Conservation (phyloP, 2,329 filamentous ascomycete genomes). For the Aspergillus sp. region DNA sequence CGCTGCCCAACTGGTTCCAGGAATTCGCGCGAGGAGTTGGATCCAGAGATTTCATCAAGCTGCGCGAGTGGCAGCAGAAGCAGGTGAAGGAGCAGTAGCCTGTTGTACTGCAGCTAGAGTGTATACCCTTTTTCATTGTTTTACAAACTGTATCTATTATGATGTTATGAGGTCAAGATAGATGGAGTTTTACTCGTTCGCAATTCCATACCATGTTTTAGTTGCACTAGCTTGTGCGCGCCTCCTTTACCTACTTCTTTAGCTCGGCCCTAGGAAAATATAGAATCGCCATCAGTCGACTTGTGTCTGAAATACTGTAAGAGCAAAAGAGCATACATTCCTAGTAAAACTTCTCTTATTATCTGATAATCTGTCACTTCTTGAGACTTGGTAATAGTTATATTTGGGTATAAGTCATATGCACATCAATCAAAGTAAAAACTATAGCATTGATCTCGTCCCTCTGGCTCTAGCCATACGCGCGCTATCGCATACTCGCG, state of each 20-base stretch:
- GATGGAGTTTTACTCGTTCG: background rate
- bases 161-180: background rate
- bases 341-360: too few species aligned
- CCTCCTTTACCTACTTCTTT: background rate
- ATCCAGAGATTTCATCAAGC: slow-evolving; percentile 23
- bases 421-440: background rate
- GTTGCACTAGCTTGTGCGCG: background rate
- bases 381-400: background rate
- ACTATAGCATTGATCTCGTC: background rate
- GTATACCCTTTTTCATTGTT: background rate
- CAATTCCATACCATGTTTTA: background rate
- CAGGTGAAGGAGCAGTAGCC: slow-evolving; percentile 6
- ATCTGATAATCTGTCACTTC: too few species aligned
- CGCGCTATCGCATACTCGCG: too few species aligned
- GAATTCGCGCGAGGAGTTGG: slow-evolving; percentile 34
- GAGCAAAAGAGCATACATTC: too few species aligned
- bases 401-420: slow-evolving; percentile 1
- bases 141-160: background rate
- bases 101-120: background rate
- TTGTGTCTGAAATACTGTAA: too few species aligned
- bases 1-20: slow-evolving; percentile 49
- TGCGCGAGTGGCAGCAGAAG: slow-evolving; percentile 23
- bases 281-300: too few species aligned
- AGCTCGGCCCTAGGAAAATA: too few species aligned
- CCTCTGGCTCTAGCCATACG: too few species aligned